Evolutionary conservation across 768 basidiomycete genomes (phyloP), one percentile per base, ranked within the genome.

Genomic region (Strobilomyces dryophilus): DNA sequence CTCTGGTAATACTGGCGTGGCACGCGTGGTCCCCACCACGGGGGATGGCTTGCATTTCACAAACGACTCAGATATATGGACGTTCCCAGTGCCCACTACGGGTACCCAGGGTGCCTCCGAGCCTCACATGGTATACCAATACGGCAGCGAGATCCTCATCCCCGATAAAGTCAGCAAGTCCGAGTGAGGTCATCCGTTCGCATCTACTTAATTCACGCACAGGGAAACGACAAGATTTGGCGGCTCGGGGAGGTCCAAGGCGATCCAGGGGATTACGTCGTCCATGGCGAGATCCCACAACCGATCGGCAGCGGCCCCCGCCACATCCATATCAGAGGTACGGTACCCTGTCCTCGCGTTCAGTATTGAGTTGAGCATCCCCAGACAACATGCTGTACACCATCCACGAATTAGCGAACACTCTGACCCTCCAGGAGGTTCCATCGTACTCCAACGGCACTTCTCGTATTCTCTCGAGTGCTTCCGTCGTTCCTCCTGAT

Each of bases 141-240:
- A 81, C 60, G 71, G 72, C 6, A 62, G 61, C 8, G 85, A 88
- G 57, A 60, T 89, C 8, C 75, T 87, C 56, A 73, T 88, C 8
- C 79, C 85, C 0, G 87, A 87, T 68, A 71, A 85, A 63, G 85
- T 85, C 49, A 48, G 78, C 64, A 26, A 44, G 5, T 41, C 15
- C 40, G 17, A 18, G 27, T n/a, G 18, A 15, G 20, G 24, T 9
- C 3, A 18, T 50, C 35, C 44, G n/a, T 26, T 5, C n/a, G n/a
- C n/a, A n/a, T n/a, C n/a, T n/a, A 11, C 20, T 42, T 52, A 34
- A 50, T 34, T 47, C 26, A 20, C 14, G 8, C 42, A 24, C 52
- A 86, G 84, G 86, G 87, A 24, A 78, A 67, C 1, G 86, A 89
- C 67, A 84, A 75, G n/a, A n/a, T n/a, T n/a, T n/a, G n/a, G n/a